A percentile compares a stretch with the other conserved stretches of the same genome.
These are phyloP conservation scores for Papiliotrema fonsecae DNA, from an alignment of 1,284 basidiomycete genomes.

Conservation along the genomic window DNA sequence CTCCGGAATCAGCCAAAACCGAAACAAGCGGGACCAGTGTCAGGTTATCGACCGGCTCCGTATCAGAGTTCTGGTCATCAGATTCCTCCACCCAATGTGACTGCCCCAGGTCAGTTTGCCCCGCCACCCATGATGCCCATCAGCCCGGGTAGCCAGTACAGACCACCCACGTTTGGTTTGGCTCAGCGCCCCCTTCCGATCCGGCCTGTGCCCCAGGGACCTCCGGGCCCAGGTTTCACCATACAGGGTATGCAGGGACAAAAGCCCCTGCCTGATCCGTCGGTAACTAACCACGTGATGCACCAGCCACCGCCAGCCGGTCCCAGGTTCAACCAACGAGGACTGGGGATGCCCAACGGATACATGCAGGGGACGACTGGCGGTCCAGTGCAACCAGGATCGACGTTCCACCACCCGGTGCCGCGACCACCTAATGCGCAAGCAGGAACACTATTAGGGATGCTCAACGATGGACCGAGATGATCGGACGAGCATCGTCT, in stretches of 20 bases:
- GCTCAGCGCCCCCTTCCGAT: neutral
- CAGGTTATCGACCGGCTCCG: neutral
- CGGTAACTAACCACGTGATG: too few species aligned
- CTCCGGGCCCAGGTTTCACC: neutral
- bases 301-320: neutral
- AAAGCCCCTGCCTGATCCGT: neutral
- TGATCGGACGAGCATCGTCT: too few species aligned
- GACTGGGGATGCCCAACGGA: neutral
- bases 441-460: slow-evolving; percentile 13
- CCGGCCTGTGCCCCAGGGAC: neutral
- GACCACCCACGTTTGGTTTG: neutral
- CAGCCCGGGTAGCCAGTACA: neutral
- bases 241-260: neutral
- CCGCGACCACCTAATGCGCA: slow-evolving; percentile 14
- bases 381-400: neutral
- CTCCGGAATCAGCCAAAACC: neutral
- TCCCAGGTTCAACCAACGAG: neutral
- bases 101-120: neutral
- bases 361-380: neutral
- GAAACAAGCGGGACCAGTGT: neutral
- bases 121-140: too few species aligned
- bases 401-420: slow-evolving; percentile 13
- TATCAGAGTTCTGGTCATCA: neutral
- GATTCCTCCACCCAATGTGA: neutral
- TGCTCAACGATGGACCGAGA: slow-evolving; percentile 12